phyloP scores from a whole-genome alignment of 1,284 basidiomycete species.

The Ceraceosorus bombacis region DNA sequence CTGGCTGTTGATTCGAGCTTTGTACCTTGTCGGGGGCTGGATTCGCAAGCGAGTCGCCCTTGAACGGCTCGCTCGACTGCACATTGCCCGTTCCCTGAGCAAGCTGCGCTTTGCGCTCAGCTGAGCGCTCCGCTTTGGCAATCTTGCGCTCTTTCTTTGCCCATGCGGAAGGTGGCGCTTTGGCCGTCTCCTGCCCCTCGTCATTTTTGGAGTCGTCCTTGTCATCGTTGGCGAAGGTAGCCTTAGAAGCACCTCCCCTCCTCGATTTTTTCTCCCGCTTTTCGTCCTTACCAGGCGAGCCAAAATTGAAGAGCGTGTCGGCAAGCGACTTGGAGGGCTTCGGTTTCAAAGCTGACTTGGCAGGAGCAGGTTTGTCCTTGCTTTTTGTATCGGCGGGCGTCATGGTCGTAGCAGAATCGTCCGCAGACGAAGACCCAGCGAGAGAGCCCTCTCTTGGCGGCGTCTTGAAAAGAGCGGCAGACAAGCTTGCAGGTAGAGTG shows the following conservation, averaged over 20 bases:
- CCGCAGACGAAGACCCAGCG: not conserved
- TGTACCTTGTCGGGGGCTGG: too few species aligned
- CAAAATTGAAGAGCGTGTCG: slow-evolving; percentile 37
- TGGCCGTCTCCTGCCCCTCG: not conserved
- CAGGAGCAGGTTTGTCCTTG: slow-evolving; percentile 32
- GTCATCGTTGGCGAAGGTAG: not conserved
- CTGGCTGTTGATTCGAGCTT: too few species aligned
- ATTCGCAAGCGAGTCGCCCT: too few species aligned
- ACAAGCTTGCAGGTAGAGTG: slow-evolving; percentile 21
- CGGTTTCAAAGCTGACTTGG: slow-evolving; percentile 29
- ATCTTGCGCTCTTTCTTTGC: slow-evolving; percentile 9
- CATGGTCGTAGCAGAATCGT: not conserved
- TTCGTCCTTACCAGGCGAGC: slow-evolving; percentile 16
- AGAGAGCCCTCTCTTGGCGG: not conserved
- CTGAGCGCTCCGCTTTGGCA: slow-evolving; percentile 10
- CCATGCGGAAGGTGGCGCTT: slow-evolving; percentile 6
- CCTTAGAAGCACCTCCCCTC: slow-evolving; percentile 17
- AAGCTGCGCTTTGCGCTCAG: not conserved
- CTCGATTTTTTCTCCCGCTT: slow-evolving; percentile 24
- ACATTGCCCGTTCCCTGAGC: too few species aligned
- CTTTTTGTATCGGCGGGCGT: slow-evolving; percentile 5
- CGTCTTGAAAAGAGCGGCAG: slow-evolving; percentile 3
- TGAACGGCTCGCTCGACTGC: too few species aligned
- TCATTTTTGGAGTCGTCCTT: not conserved
- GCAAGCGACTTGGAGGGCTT: slow-evolving; percentile 28